Base-by-base conservation (phyloP, 2,329 filamentous ascomycete species). In the Chrysosporium queenslandicum region DNA sequence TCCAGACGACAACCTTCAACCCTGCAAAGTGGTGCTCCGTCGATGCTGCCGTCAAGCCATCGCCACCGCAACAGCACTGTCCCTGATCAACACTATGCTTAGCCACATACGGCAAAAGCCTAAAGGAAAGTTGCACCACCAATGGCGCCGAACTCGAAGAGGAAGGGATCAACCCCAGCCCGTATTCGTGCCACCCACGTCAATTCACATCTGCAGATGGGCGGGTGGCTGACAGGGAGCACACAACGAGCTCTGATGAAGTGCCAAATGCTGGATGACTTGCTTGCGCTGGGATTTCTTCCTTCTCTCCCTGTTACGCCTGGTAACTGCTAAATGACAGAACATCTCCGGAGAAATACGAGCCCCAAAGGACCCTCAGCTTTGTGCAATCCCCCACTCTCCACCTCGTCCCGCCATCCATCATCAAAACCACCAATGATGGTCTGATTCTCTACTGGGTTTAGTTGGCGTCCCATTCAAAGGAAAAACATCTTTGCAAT, bases 151-250 rank as follows among this genome's bases (percentile, higher is more conserved):
- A 7, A 11, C n/a, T 39, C 43, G 23, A 21, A 21, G 16, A 9
- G 36, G 46, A 49, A 49, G 11, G n/a, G 34, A 49, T 49, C 36
- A 21, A 29, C 14, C 36, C 16, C 32, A 37, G n/a, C 32, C 46
- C 36, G 34, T 41, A 30, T 49, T 16, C n/a, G 46, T 49, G 36
- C 36, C 34, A 49, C 46, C 46, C 21, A 40, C 46, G 46, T 49
- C 46, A 30, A 27, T 36, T 20, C 32, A 27, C 30, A 47, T 36
- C 4, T 47, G 4, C 30, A 4, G 16, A 20, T 2, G 16, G 25
- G 9, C 3, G 14, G n/a, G 21, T 29, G 40, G 23, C 14, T 16
- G 40, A 43, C 40, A 43, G 40, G 40, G 40, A 43, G 29, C 2
- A 41, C 5, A 23, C 3, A n/a, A n/a, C n/a, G n/a, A n/a, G n/a